A percentile compares a stretch with the other conserved stretches of the same genome.
phyloP scores from a whole-genome alignment of 2,329 filamentous ascomycete species.

The Colletotrichum falcatum region DNA sequence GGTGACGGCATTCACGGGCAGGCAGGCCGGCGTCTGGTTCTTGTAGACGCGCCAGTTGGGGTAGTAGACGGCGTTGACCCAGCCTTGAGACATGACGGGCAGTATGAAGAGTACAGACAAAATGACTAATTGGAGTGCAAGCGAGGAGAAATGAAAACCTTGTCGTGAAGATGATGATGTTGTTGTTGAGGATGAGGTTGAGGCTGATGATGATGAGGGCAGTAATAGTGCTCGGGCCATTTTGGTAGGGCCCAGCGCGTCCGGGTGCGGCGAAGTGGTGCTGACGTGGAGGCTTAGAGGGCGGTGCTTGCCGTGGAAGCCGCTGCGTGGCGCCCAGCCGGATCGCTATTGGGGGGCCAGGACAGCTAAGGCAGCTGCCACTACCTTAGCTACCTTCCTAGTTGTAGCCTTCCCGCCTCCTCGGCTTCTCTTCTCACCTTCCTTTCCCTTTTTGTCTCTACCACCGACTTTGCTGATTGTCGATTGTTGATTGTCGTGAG shows the following conservation, averaged over 20 bases:
- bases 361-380: conserved; percentile 17
- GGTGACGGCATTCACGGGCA: conserved; percentile 68
- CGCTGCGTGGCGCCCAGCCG: conserved; percentile 28
- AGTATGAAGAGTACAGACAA: background rate
- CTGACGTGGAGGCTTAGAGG: conserved; percentile 32
- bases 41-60: conserved; percentile 74
- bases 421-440: background rate
- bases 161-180: conserved; percentile 1
- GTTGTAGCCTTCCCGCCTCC: background rate
- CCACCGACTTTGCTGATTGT: too few species aligned
- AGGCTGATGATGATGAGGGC: conserved; percentile 7
- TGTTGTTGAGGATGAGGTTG: background rate
- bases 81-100: conserved; percentile 37
- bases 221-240: background rate
- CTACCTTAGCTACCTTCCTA: background rate
- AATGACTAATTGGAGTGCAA: background rate
- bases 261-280: conserved; percentile 17
- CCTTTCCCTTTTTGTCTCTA: background rate
- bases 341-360: conserved; percentile 26
- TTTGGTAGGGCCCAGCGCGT: background rate
- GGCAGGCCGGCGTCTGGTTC: conserved; percentile 67
- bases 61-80: conserved; percentile 66
- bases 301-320: conserved; percentile 29
- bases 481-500: background rate
- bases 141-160: background rate